phyloP scores from a whole-genome alignment of 805 yeast species.

The Brettanomyces anomalus region DNA sequence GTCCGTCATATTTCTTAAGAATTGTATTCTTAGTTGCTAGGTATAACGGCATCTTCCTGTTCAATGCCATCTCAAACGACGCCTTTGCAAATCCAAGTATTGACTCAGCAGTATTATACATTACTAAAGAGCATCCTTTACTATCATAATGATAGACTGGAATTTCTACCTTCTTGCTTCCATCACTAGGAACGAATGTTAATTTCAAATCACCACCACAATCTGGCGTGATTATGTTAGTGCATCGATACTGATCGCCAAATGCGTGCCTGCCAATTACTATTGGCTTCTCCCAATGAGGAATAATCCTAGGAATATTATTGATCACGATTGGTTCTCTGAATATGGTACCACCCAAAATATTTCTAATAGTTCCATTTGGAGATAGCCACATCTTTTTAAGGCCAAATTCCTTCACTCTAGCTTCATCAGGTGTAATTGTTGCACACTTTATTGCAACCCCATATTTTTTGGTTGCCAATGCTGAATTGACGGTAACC shows the following conservation, averaged over 20 bases:
- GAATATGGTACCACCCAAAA: slow-evolving; percentile 93
- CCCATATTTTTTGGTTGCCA: slow-evolving; percentile 78
- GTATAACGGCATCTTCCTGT: slow-evolving; percentile 70
- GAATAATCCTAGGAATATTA: slow-evolving; percentile 81
- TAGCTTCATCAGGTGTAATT: slow-evolving; percentile 95
- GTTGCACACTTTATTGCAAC: slow-evolving; percentile 98
- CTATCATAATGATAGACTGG: slow-evolving; percentile 62
- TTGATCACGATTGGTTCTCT: slow-evolving; percentile 88
- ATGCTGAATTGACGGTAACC: slow-evolving; percentile 84
- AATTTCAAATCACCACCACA: slow-evolving; percentile 73
- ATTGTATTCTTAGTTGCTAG: slow-evolving; percentile 93
- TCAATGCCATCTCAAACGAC: slow-evolving; percentile 80
- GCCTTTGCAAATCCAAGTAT: slow-evolving; percentile 88
- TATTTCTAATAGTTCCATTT: slow-evolving; percentile 93
- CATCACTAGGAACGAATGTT: slow-evolving; percentile 64
- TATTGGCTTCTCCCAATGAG: slow-evolving; percentile 92
- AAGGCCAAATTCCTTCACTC: slow-evolving; percentile 82
- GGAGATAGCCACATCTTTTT: slow-evolving; percentile 98
- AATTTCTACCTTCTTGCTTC: slow-evolving; percentile 43
- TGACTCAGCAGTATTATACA: slow-evolving; percentile 94
- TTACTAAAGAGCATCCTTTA: slow-evolving; percentile 78
- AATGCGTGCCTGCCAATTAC: slow-evolving; percentile 96
- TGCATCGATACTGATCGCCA: slow-evolving; percentile 95
- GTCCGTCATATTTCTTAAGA: slow-evolving; percentile 87
- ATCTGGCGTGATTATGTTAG: slow-evolving; percentile 68